Conservation (phyloP, 225 moss, liverwort and hornwort species). For the Polytrichum commune region DNA sequence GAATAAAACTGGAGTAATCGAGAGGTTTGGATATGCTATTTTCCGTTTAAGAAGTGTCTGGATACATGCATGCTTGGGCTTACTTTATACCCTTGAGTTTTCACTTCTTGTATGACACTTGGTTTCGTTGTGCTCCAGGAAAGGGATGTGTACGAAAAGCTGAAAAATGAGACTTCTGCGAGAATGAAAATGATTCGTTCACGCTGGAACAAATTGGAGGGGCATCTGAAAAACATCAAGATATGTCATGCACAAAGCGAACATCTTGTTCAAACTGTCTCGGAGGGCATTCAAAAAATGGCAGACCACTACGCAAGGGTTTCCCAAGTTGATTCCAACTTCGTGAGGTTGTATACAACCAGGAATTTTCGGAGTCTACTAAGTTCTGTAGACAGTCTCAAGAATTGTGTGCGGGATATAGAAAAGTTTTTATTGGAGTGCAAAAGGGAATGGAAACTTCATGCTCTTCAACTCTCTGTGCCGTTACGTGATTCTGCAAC, state of each 20-base stretch:
- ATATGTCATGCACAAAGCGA: neutral
- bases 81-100: too few species aligned
- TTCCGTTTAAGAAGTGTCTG: too few species aligned
- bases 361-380: neutral
- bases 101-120: too few species aligned
- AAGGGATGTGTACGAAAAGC: too few species aligned
- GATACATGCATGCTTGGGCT: too few species aligned
- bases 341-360: fast-evolving
- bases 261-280: neutral
- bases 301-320: neutral
- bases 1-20: too few species aligned
- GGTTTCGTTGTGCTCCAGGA: too few species aligned
- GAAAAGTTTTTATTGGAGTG: slow-evolving; percentile 8
- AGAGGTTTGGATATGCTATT: too few species aligned
- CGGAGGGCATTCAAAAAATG: neutral
- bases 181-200: too few species aligned
- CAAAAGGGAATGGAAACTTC: neutral
- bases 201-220: neutral
- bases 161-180: too few species aligned
- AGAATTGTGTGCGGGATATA: slow-evolving; percentile 2
- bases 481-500: neutral
- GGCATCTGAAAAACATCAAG: neutral
- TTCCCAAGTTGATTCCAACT: too few species aligned
- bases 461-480: slow-evolving; percentile 10
- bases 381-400: neutral